phyloP scores from a whole-genome alignment of 2,329 filamentous ascomycete species.

The Colletotrichum sp. region DNA sequence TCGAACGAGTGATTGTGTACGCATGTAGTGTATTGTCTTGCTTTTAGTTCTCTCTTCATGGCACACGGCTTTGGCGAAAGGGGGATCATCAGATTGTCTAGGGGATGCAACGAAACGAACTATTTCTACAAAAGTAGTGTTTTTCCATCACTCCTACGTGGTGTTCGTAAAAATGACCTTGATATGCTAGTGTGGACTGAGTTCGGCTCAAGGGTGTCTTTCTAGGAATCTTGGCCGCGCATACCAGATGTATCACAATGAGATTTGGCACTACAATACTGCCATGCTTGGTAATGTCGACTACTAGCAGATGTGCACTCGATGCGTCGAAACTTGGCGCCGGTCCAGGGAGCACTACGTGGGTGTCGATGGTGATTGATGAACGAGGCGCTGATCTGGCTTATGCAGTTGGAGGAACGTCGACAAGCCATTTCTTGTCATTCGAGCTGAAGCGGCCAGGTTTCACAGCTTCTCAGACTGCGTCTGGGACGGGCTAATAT shows the following conservation, averaged over 20 bases:
- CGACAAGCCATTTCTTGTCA: background rate
- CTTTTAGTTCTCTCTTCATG: slow-evolving; percentile 20
- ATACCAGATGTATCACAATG: background rate
- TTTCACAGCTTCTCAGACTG: background rate
- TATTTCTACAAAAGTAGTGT: background rate
- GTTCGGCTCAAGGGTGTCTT: background rate
- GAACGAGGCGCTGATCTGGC: background rate
- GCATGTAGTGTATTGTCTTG: slow-evolving; percentile 21
- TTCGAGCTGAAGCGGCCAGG: background rate
- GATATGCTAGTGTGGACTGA: background rate
- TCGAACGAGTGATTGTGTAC: slow-evolving; percentile 17
- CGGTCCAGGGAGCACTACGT: background rate
- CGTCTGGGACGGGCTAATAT: background rate
- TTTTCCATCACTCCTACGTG: background rate
- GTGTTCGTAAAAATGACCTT: background rate
- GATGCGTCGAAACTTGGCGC: background rate
- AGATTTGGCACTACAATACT: background rate
- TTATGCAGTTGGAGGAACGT: background rate
- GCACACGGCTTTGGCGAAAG: slow-evolving; percentile 21
- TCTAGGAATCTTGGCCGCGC: background rate
- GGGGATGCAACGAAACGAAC: slow-evolving; percentile 7
- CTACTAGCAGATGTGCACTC: background rate
- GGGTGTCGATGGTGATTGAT: background rate
- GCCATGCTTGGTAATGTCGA: background rate
- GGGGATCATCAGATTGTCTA: slow-evolving; percentile 23